A percentile compares a stretch with the other conserved stretches of the same genome.
These are phyloP conservation scores for Dovyalis caffra DNA, from an alignment of 345 rosid species.

Conservation along the genomic window DNA sequence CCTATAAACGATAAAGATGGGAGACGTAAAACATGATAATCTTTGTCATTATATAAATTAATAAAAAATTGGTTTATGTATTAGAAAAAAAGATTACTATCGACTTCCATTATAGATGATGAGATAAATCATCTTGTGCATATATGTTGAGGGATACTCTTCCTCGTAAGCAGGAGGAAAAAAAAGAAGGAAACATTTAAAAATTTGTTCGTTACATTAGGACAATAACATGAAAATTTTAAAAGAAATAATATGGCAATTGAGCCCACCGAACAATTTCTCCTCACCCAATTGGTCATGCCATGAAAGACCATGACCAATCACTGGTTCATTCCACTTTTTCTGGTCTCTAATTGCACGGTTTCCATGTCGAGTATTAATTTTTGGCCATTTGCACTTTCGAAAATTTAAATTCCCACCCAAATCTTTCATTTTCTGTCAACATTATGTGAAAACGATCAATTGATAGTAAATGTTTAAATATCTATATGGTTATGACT, in stretches of 20 bases:
- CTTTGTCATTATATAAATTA: too few relatives aligned
- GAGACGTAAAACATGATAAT: too few relatives aligned
- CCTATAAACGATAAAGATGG: too few relatives aligned
- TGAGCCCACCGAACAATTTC: too few relatives aligned
- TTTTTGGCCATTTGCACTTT: neutral
- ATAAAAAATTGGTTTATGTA: too few relatives aligned
- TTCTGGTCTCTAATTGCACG: neutral
- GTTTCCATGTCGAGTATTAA: neutral
- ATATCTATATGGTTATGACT: neutral
- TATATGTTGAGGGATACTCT: neutral
- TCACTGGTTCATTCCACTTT: neutral
- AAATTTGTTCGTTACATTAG: neutral
- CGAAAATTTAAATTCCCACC: neutral
- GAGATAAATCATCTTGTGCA: too few relatives aligned
- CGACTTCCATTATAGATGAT: too few relatives aligned
- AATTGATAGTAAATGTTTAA: neutral
- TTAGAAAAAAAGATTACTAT: too few relatives aligned
- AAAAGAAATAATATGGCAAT: too few relatives aligned
- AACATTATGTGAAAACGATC: neutral
- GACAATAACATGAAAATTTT: neutral
- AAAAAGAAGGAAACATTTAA: too few relatives aligned
- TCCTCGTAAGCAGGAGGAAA: neutral
- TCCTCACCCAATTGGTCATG: too few relatives aligned
- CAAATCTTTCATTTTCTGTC: neutral
- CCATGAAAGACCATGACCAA: too few relatives aligned